Base-by-base conservation (phyloP, 2,329 filamentous ascomycete species). In the Sporothrix pallida region DNA sequence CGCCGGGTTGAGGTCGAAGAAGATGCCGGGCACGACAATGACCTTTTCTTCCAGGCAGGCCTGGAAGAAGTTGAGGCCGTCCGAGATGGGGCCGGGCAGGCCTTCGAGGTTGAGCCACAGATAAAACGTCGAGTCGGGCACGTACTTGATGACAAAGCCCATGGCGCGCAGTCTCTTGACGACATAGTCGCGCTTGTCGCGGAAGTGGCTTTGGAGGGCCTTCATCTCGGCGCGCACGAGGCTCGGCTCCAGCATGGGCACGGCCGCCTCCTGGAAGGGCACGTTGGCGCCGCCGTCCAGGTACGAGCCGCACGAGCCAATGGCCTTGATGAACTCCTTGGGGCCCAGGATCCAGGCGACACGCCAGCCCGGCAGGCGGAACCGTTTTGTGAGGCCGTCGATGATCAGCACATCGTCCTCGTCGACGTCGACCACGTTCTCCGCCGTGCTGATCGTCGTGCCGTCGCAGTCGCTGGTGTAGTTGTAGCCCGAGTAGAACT, bases 401-500 rank as follows among this genome's bases (percentile, higher is more conserved):
- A 98, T 95, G 82, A 98, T 93, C 76, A 98, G 88, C 1, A 98
- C 95, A 79, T 97, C 93, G 75, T 97, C 93, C 79, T 93, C 88
- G 80, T 98, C 90, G 17, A 98, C 94, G 78, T 98, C 94, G 73
- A 94, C 88, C 68, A 98, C 89, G 81, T 98, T 97, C 80, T 93
- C 92, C 5, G 95, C 95, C 9, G 94, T 92, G 69, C 92, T 95
- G 81, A 98, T 93, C 60, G 95, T 97, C 44, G 88, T 90, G 54
- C 95, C 95, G 80, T 98, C 95, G 81, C 95, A 98, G 84, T 94
- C 87, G 78, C 90, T 93, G 50, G 93, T 97, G 85, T 98, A 98
- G 84, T 97, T 97, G 87, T 98, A 98, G 26, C 95, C 94, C 12
- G 91, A 91, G 84, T 98, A 98, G 86, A 98, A 98, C 83, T 98